phyloP scores from a whole-genome alignment of 495 filamentous ascomycete species.

The Podospora didyma region DNA sequence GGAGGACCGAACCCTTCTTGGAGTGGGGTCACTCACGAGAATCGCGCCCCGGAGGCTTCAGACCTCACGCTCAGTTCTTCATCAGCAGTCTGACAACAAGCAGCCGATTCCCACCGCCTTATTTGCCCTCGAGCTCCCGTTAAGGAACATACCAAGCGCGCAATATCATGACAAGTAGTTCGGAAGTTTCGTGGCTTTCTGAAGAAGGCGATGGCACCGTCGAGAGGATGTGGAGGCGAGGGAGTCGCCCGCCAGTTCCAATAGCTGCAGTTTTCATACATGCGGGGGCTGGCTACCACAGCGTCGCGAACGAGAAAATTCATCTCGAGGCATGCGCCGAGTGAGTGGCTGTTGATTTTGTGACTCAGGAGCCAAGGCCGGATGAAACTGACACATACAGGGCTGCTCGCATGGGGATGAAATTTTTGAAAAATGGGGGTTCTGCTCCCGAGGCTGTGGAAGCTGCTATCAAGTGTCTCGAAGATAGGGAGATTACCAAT shows the following conservation, averaged over 20 bases:
- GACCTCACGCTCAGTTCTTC: too few relatives aligned
- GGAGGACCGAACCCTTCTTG: too few relatives aligned
- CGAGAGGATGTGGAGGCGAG: slow-evolving; percentile 19
- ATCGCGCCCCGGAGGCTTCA: too few relatives aligned
- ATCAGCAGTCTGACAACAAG: too few relatives aligned
- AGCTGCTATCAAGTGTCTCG: slow-evolving; percentile 77
- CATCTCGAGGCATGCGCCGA: slow-evolving; percentile 83
- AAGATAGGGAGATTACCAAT: slow-evolving; percentile 94
- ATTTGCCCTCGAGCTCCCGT: too few relatives aligned
- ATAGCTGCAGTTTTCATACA: slow-evolving; percentile 83
- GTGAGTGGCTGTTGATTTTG: slow-evolving; percentile 49
- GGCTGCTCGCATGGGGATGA: slow-evolving; percentile 76
- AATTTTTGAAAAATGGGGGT: slow-evolving; percentile 69
- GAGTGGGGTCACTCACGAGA: too few relatives aligned
- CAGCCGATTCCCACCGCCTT: too few relatives aligned
- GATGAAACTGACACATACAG: slow-evolving; percentile 39
- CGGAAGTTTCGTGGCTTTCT: not conserved
- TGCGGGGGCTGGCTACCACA: slow-evolving; percentile 95
- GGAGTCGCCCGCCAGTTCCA: slow-evolving; percentile 25
- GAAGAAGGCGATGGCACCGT: slow-evolving; percentile 19
- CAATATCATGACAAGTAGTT: not conserved
- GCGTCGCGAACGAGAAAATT: slow-evolving; percentile 69
- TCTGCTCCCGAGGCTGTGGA: slow-evolving; percentile 89
- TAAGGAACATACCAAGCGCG: too few relatives aligned
- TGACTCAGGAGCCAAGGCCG: not conserved